Conservation (phyloP, 1,139 yeast genomes). For the Kodamaea anthophila region DNA sequence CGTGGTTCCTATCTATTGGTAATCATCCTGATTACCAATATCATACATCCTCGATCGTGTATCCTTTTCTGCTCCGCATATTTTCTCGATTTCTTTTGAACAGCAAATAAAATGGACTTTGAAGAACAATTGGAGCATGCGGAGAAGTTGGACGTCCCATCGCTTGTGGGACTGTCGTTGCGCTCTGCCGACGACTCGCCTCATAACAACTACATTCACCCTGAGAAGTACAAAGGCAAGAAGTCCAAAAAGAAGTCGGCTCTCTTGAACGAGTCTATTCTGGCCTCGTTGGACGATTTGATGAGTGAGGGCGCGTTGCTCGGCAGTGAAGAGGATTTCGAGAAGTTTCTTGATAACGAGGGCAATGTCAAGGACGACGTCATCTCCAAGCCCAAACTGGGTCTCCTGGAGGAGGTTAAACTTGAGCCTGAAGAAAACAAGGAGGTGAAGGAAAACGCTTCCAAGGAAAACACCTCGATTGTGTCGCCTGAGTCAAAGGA, state of each 20-base stretch:
- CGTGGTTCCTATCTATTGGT: too few species aligned
- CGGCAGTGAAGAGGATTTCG: slow-evolving; percentile 53
- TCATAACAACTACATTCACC: slow-evolving; percentile 44
- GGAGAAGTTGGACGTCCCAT: slow-evolving; percentile 45
- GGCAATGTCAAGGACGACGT: slow-evolving; percentile 49
- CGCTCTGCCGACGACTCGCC: slow-evolving; percentile 47
- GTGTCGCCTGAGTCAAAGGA: too few species aligned
- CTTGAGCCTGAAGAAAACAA: too few species aligned
- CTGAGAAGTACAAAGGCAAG: slow-evolving; percentile 30
- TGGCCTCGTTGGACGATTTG: slow-evolving; percentile 51
- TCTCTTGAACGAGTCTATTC: slow-evolving; percentile 19
- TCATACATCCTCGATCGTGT: too few species aligned
- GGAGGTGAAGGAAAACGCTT: background rate
- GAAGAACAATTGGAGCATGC: slow-evolving; percentile 56
- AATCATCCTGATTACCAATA: too few species aligned
- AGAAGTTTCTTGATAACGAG: slow-evolving; percentile 42
- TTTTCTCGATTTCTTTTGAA: slow-evolving; percentile 3
- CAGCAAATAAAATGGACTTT: slow-evolving; percentile 37
- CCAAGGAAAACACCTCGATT: too few species aligned
- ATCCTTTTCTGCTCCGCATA: background rate
- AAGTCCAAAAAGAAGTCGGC: slow-evolving; percentile 15
- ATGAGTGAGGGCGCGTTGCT: slow-evolving; percentile 56
- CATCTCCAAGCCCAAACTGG: slow-evolving; percentile 9
- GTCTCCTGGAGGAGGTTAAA: background rate
- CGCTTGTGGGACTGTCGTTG: slow-evolving; percentile 50